Evolutionary conservation across 2,329 filamentous ascomycete genomes (phyloP), one percentile per base, ranked within the genome.

Genomic region (Clarireedia homoeocarpa): DNA sequence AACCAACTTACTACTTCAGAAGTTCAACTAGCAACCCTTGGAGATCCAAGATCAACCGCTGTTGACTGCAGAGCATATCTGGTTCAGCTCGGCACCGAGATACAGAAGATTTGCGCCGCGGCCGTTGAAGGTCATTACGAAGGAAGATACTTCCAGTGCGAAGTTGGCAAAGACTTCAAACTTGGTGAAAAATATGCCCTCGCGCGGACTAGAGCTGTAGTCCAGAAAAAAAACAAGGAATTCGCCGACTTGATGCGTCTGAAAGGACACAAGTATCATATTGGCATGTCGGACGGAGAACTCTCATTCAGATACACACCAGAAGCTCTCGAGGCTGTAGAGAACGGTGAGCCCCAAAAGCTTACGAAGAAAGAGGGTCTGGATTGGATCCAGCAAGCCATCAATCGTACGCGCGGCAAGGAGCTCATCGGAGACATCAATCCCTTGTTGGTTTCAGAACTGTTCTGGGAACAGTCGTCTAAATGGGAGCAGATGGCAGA

Each of bases 341-440:
- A 49, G 45, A 48, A 20, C 4, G 45, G 34, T 17, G n/a, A 53
- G 67, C 64, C 67, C 53, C 55, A 50, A 39, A 47, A 58, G 27
- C 42, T 65, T 58, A 63, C 39, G 23, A 65, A 62, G 53, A 36
- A 49, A 7, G 55, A 60, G 4, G 62, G 55, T n/a, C 46, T 67
- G n/a, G 38, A 59, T 23, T 69, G 65, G 66, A 63, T 65, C 17
- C 15, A 42, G 3, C 46, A 62, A 49, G 62, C 57, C 23, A 58
- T 65, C 14, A 47, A 54, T 3, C 54, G 62, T 44, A 60, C 62
- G 45, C 53, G 65, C 42, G 62, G 73, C 57, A 71, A 53, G 51
- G 71, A 74, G 52, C 62, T 75, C 2, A 54, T 67, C 3, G 72
- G 73, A 9, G 71, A 67, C 23, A 71, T 70, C 63, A 75, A 73